A percentile compares a stretch with the other conserved stretches of the same genome.
Evolutionary conservation across 169 alveolate genomes (phyloP).

Genomic region (Hepatocystis sp.): DNA sequence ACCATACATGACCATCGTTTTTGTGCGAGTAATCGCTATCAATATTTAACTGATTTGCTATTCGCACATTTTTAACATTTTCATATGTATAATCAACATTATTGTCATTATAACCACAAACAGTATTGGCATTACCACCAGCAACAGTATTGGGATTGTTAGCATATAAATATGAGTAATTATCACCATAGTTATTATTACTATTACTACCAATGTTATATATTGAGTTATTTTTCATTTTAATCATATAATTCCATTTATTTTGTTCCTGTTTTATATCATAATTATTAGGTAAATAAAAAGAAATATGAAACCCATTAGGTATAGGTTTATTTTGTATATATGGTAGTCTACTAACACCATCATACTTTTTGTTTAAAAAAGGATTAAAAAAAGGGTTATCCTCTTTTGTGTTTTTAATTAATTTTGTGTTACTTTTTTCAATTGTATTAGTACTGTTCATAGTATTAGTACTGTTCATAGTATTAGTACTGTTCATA

Average conservation of each 20-base stretch:
- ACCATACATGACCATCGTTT: too few species aligned
- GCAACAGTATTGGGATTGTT: not conserved
- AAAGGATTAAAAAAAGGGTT: slow-evolving; percentile 46
- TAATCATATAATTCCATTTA: too few species aligned
- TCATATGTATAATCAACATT: not conserved
- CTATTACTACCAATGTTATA: too few species aligned
- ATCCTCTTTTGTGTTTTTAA: slow-evolving; percentile 30
- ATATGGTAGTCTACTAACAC: slow-evolving; percentile 59
- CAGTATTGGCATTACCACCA: not conserved
- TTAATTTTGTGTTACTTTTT: not conserved
- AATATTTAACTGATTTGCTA: too few species aligned
- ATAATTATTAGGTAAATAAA: slow-evolving; percentile 44
- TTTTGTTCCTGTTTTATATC: slow-evolving; percentile 9
- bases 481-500: too few species aligned
- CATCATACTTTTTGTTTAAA: slow-evolving; percentile 67
- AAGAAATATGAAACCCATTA: slow-evolving; percentile 47
- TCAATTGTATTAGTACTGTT: too few species aligned
- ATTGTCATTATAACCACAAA: not conserved
- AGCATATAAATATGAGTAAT: too few species aligned
- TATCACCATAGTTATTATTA: too few species aligned
- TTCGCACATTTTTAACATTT: too few species aligned
- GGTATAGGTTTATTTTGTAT: slow-evolving; percentile 72
- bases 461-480: too few species aligned
- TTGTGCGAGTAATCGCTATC: too few species aligned
- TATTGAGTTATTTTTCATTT: too few species aligned